These are phyloP conservation scores for Globisporangium nunn DNA, from an alignment of 352 stramenopile species.

Conservation along the genomic window DNA sequence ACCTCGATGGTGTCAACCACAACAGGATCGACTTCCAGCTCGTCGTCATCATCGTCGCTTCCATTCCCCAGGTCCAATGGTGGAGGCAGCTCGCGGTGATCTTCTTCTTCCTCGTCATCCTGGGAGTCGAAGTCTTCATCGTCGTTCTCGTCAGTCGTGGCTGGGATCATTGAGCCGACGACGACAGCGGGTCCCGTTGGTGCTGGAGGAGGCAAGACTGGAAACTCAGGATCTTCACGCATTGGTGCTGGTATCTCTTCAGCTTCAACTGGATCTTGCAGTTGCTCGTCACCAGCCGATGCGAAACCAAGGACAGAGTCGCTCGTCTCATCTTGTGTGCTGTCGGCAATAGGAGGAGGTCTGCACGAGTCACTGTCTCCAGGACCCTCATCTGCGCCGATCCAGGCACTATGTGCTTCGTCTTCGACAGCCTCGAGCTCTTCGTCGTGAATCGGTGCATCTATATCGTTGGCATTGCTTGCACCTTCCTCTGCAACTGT, in stretches of 20 bases:
- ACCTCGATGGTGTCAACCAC: constrained; percentile 20
- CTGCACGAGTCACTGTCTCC: too few species aligned
- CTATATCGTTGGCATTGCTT: too few species aligned
- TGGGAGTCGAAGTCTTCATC: constrained; percentile 12
- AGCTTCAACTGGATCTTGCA: not conserved
- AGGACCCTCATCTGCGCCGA: too few species aligned
- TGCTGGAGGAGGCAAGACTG: constrained; percentile 10
- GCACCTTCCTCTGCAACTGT: not conserved
- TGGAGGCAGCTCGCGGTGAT: constrained; percentile 4
- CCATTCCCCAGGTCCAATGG: constrained; percentile 11
- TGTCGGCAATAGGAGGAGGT: not conserved
- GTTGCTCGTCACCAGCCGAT: not conserved
- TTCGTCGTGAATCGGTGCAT: too few species aligned
- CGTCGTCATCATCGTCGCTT: constrained; percentile 36
- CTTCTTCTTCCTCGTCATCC: constrained; percentile 26
- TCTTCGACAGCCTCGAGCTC: too few species aligned
- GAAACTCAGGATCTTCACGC: not conserved
- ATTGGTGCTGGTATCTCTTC: not conserved
- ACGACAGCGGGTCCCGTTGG: constrained; percentile 2
- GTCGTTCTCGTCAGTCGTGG: constrained; percentile 6
- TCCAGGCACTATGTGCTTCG: too few species aligned
- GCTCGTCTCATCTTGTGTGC: not conserved
- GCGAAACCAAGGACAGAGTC: too few species aligned
- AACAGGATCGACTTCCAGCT: constrained; percentile 33
- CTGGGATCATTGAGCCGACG: constrained; percentile 11